These are phyloP conservation scores for Phytophthora pinifolia DNA, from an alignment of 352 stramenopile species.

Conservation along the genomic window DNA sequence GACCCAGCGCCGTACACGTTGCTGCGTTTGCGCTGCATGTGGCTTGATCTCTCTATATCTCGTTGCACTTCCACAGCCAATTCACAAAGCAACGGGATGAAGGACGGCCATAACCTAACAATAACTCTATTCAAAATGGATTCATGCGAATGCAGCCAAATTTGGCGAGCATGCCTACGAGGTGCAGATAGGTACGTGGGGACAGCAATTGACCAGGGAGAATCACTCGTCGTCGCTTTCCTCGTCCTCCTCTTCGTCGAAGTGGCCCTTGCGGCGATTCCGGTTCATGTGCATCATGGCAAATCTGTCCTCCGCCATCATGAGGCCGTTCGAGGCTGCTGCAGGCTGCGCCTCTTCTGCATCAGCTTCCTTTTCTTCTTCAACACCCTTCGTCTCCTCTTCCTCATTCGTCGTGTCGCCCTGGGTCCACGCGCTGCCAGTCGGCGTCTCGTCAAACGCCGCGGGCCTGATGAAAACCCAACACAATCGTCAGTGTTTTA, in stretches of 20 bases:
- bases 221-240: constrained; percentile 50
- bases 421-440: constrained; percentile 9
- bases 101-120: constrained; percentile 23
- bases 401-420: constrained; percentile 10
- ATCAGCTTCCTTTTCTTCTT: constrained; percentile 15
- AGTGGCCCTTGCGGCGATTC: constrained; percentile 75
- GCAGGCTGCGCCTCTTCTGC: constrained; percentile 18
- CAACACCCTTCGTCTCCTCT: constrained; percentile 18
- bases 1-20: constrained; percentile 19
- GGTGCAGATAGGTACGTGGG: neutral
- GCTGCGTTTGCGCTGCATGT: constrained; percentile 34
- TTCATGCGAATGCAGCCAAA: constrained; percentile 23
- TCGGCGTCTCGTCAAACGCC: constrained; percentile 40
- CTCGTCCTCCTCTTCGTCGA: constrained; percentile 71
- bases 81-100: neutral
- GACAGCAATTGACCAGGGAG: neutral
- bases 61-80: neutral
- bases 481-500: neutral
- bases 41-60: neutral
- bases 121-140: constrained; percentile 36
- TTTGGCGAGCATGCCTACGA: constrained; percentile 17
- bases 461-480: constrained; percentile 42
- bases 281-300: constrained; percentile 68
- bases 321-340: constrained; percentile 43
- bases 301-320: constrained; percentile 54